Conservation (phyloP, 192 early-diverging fungal species). For the Rhizophagus clarus region DNA sequence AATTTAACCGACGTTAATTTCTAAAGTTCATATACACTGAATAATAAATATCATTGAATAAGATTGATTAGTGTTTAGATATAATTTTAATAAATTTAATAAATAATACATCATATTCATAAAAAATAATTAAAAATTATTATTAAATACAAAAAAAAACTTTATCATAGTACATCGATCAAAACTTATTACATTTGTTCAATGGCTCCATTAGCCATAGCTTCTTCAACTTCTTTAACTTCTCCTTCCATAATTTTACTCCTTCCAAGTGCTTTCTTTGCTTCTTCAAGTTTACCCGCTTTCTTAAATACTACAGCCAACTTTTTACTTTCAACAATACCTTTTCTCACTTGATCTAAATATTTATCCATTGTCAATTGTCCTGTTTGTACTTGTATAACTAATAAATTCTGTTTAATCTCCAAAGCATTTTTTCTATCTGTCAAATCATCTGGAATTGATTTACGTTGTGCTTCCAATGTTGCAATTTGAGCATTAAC, state of each 20-base stretch:
- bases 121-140: too few species aligned
- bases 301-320: conserved; percentile 71
- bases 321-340: conserved; percentile 62
- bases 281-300: conserved; percentile 62
- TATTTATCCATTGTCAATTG: conserved; percentile 73
- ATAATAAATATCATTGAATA: too few species aligned
- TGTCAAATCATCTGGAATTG: conserved; percentile 60
- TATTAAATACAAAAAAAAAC: too few species aligned
- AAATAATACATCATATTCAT: too few species aligned
- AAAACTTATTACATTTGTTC: neutral
- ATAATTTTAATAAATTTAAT: too few species aligned
- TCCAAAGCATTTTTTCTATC: conserved; percentile 69
- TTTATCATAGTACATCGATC: too few species aligned
- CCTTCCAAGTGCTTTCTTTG: conserved; percentile 63
- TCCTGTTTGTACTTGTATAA: conserved; percentile 71
- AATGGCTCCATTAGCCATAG: conserved; percentile 48
- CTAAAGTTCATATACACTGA: too few species aligned
- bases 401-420: conserved; percentile 74
- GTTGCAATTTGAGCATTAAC: conserved; percentile 52
- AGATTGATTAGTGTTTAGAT: too few species aligned
- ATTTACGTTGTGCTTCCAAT: conserved; percentile 42
- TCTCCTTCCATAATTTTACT: conserved; percentile 79
- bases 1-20: too few species aligned
- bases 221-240: conserved; percentile 73
- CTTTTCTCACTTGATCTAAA: conserved; percentile 55